Evolutionary conservation across 805 yeast genomes (phyloP).

Genomic region (Wickerhamiella brachini): DNA sequence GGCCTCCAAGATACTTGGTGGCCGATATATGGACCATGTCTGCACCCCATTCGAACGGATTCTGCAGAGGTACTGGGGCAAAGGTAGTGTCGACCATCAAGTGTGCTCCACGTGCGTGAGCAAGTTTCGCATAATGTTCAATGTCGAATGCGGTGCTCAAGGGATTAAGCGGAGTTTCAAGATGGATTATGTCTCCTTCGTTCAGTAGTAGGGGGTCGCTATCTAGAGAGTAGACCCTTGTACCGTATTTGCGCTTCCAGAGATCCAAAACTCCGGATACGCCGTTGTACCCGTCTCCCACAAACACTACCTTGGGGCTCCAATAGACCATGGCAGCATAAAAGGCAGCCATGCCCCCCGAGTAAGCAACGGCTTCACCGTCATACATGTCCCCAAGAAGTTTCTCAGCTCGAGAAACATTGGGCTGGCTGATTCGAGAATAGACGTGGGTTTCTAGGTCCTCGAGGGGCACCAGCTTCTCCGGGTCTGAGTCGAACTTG

Average conservation of each 20-base stretch:
- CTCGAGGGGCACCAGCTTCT: slow-evolving; percentile 32
- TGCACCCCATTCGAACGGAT: slow-evolving; percentile 72
- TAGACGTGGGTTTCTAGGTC: slow-evolving; percentile 30
- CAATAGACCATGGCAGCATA: slow-evolving; percentile 54
- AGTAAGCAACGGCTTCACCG: slow-evolving; percentile 54
- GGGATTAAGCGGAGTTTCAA: slow-evolving; percentile 71
- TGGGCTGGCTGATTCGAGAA: slow-evolving; percentile 67
- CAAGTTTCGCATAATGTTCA: slow-evolving; percentile 45
- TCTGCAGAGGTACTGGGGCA: slow-evolving; percentile 86
- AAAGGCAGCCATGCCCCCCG: slow-evolving; percentile 73
- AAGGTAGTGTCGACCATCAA: slow-evolving; percentile 74
- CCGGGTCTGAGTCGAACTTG: slow-evolving; percentile 49
- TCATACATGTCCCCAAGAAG: slow-evolving; percentile 46
- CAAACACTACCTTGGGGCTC: slow-evolving; percentile 64
- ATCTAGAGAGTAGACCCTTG: slow-evolving; percentile 8
- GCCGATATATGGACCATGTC: slow-evolving; percentile 89
- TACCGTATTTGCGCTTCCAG: slow-evolving; percentile 44
- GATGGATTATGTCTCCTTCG: background rate
- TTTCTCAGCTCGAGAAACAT: slow-evolving; percentile 51
- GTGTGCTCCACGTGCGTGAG: slow-evolving; percentile 65
- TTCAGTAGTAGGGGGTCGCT: slow-evolving; percentile 5
- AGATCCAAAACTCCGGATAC: slow-evolving; percentile 56
- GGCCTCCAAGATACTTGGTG: slow-evolving; percentile 92
- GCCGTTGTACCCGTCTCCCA: slow-evolving; percentile 80
- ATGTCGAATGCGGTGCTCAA: slow-evolving; percentile 55